Base-by-base conservation (phyloP, 2,329 filamentous ascomycete genomes). In the Pseudophaeomoniella oleicola region DNA sequence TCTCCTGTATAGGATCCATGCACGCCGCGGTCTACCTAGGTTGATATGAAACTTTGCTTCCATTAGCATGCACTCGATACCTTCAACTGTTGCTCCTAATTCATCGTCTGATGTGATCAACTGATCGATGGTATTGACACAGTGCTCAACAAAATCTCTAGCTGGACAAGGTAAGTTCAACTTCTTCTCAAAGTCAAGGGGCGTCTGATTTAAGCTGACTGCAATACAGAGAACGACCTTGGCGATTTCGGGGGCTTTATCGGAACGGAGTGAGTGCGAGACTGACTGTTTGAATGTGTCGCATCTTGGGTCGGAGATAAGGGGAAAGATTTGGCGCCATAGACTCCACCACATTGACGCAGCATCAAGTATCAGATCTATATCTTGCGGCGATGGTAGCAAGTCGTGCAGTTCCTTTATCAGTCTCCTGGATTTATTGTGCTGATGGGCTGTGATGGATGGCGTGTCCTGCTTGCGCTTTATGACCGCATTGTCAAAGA, bases 31-130 rank as follows among this genome's bases (percentile, higher is more conserved):
- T 30, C 66, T 63, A 2, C 71, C 72, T 41, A 70, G 63, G 39
- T 72, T 67, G 36, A 70, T 54, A 42, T 69, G 66, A 42, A 67
- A 62, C 45, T 72, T 73, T 10, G 61, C 57, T 30, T 65, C 57
- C 10, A 75, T 48, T 34, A 66, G 53, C 30, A 69, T 56, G 35
- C 63, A 67, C 46, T 75, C 69, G 38, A 75, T 58, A 3, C 64
- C 66, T 35, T 72, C 63, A 0, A 72, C 44, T 1, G 61, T 69
- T 6, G 63, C 62, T 11, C 61, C 59, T 38, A 63, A 63, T 34
- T 69, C 62, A 37, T 71, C 66, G 37, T 69, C 63, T 10, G 58
- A 55, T 10, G 66, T 49, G 12, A 74, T 60, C 42, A 67, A 57
- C 12, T 53, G 56, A 34, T 69, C 60, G 12, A 69, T 62, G 13